Evolutionary conservation across 2,329 filamentous ascomycete species (phyloP).

Genomic region (Massarina eburnea): DNA sequence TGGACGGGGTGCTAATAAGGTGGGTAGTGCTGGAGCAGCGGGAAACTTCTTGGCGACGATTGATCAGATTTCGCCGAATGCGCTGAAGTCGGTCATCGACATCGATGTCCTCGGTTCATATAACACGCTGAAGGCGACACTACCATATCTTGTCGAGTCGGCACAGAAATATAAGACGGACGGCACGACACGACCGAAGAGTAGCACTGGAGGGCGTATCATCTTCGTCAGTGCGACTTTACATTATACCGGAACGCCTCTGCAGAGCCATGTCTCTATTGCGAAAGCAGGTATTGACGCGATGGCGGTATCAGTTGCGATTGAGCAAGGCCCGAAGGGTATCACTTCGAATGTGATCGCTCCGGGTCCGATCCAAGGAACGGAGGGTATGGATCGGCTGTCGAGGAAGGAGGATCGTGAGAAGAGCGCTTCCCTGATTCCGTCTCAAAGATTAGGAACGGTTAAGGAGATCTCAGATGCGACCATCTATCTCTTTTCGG

Average conservation of each 20-base stretch:
- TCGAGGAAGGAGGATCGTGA: slow-evolving; percentile 36
- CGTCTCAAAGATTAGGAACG: slow-evolving; percentile 73
- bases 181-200: slow-evolving; percentile 50
- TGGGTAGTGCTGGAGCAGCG: slow-evolving; percentile 78
- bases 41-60: slow-evolving; percentile 94
- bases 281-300: slow-evolving; percentile 92
- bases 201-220: slow-evolving; percentile 75
- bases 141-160: slow-evolving; percentile 79
- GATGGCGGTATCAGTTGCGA: slow-evolving; percentile 73
- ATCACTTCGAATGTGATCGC: slow-evolving; percentile 86
- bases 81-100: slow-evolving; percentile 93
- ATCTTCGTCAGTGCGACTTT: slow-evolving; percentile 89
- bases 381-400: slow-evolving; percentile 62
- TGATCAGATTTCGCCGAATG: slow-evolving; percentile 78
- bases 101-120: slow-evolving; percentile 94
- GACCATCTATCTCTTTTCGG: slow-evolving; percentile 84
- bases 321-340: slow-evolving; percentile 88
- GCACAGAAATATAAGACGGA: slow-evolving; percentile 64
- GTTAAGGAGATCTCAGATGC: slow-evolving; percentile 91
- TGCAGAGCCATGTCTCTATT: slow-evolving; percentile 87
- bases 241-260: slow-evolving; percentile 82
- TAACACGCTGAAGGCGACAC: slow-evolving; percentile 90
- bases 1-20: slow-evolving; percentile 12
- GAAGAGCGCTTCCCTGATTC: slow-evolving; percentile 52
- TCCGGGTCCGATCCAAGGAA: slow-evolving; percentile 81